Percentiles rank a stretch among this genome's conserved stretches.
These are phyloP conservation scores for Pseudonitzschia multistriata DNA, from an alignment of 108 stramenopile species.

Conservation along the genomic window DNA sequence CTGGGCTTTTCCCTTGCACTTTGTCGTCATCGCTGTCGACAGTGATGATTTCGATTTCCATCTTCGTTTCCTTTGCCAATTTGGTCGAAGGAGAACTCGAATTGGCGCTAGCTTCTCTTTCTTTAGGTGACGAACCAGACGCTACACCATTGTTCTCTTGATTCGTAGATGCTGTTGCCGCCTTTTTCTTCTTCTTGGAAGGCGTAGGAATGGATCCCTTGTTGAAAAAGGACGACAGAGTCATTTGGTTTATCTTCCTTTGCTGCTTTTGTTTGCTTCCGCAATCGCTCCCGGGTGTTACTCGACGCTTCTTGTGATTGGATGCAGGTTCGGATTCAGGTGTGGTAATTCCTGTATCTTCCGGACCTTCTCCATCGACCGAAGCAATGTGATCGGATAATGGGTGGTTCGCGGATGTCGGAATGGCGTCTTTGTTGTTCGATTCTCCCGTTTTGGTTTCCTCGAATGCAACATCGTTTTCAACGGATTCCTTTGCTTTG, in stretches of 20 bases:
- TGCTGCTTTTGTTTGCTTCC: slow-evolving; percentile 28
- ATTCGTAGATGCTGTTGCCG: neutral
- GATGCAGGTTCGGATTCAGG: neutral
- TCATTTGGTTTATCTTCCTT: slow-evolving; percentile 33
- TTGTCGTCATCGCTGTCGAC: slow-evolving; percentile 1
- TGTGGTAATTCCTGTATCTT: too few species aligned
- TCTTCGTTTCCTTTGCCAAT: neutral
- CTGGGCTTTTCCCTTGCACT: neutral
- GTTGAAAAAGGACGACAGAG: slow-evolving; percentile 17
- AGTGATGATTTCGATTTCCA: slow-evolving; percentile 8
- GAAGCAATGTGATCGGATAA: too few species aligned
- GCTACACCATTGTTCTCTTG: neutral
- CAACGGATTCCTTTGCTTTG: neutral
- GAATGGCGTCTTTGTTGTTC: neutral
- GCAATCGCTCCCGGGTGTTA: slow-evolving; percentile 9
- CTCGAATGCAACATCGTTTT: too few species aligned
- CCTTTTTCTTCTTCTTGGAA: neutral
- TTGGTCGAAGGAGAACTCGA: too few species aligned
- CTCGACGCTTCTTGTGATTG: slow-evolving; percentile 14
- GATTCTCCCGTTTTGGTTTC: too few species aligned
- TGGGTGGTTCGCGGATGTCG: too few species aligned
- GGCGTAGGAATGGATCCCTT: neutral
- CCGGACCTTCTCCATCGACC: too few species aligned
- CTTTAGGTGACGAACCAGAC: neutral
- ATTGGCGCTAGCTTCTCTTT: too few species aligned